phyloP scores from a whole-genome alignment of 2,329 filamentous ascomycete genomes.

The Aspergillus sp. region DNA sequence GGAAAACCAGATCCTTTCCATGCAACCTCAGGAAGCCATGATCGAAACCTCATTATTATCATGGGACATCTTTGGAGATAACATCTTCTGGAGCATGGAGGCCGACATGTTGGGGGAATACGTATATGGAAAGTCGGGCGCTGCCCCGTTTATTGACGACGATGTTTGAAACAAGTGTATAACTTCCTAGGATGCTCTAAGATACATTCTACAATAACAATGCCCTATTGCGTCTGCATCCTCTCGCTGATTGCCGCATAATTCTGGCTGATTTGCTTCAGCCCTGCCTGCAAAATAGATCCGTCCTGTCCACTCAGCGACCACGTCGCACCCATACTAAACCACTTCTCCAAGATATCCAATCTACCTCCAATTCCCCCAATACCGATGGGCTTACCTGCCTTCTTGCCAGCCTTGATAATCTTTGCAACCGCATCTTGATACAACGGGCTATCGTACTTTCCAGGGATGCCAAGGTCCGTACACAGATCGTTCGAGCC shows the following conservation, averaged over 20 bases:
- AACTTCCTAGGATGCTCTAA: neutral
- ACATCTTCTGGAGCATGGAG: conserved; percentile 24
- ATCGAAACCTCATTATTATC: neutral
- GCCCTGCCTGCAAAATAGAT: conserved; percentile 34
- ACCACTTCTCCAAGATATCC: conserved; percentile 43
- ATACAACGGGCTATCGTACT: conserved; percentile 36
- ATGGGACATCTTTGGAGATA: conserved; percentile 16
- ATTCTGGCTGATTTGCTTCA: conserved; percentile 32
- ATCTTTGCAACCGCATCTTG: conserved; percentile 32
- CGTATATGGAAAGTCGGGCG: conserved; percentile 24
- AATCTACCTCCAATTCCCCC: conserved; percentile 41
- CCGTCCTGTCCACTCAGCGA: conserved; percentile 37
- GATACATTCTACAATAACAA: too few species aligned
- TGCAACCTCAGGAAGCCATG: neutral
- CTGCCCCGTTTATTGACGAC: conserved; percentile 8
- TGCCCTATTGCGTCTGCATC: too few species aligned
- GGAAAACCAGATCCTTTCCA: too few species aligned
- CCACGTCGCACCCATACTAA: conserved; percentile 38
- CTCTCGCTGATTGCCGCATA: conserved; percentile 25
- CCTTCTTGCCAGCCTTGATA: conserved; percentile 37
- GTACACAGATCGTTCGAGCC: conserved; percentile 46
- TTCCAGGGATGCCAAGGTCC: conserved; percentile 44
- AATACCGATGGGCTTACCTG: conserved; percentile 41
- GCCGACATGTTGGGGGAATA: conserved; percentile 30
- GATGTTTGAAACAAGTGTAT: neutral